phyloP scores from a whole-genome alignment of 441 rosid species.

The Corymbia calophylla region DNA sequence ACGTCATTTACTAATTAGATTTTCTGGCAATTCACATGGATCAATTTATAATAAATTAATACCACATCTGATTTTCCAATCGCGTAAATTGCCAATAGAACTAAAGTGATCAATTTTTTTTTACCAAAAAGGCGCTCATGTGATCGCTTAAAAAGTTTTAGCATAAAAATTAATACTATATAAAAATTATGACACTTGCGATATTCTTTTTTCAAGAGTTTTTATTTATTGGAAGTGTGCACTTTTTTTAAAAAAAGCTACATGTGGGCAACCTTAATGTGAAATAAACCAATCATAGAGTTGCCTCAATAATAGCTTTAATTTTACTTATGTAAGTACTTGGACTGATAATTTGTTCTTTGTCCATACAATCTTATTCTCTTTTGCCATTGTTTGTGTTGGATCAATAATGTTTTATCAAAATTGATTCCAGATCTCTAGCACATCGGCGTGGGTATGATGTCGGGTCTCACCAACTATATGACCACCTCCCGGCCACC shows the following conservation, averaged over 20 bases:
- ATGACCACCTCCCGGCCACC: not conserved
- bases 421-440: not conserved
- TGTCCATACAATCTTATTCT: not conserved
- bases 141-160: not conserved
- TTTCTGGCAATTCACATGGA: not conserved
- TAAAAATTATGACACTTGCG: not conserved
- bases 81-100: not conserved
- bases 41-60: not conserved
- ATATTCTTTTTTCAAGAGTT: not conserved
- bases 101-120: not conserved
- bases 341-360: not conserved
- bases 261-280: not conserved
- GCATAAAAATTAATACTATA: not conserved
- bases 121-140: not conserved
- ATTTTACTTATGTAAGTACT: not conserved
- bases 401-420: not conserved
- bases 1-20: not conserved
- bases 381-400: not conserved
- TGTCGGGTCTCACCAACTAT: not conserved
- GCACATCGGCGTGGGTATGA: not conserved
- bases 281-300: not conserved
- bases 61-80: rapidly evolving
- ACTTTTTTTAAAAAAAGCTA: not conserved
- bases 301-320: not conserved
- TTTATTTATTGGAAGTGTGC: not conserved